Evolutionary conservation across 2,329 filamentous ascomycete genomes (phyloP).

Genomic region (Pseudohalonectria lignicola): DNA sequence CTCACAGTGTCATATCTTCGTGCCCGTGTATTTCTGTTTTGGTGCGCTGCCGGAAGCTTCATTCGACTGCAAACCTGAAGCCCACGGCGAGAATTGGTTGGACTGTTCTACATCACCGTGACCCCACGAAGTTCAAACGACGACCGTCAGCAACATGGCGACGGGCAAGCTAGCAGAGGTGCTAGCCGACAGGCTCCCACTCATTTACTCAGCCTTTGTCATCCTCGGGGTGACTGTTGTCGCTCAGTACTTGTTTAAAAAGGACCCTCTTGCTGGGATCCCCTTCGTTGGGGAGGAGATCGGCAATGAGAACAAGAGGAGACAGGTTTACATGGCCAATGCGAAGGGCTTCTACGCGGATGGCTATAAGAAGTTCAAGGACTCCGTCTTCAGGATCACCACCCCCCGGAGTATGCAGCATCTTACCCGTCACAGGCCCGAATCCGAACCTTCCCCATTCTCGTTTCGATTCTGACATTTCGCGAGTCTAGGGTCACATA

Average conservation of each 20-base stretch:
- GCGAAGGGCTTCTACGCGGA: slow-evolving; percentile 14
- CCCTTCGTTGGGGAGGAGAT: slow-evolving; percentile 16
- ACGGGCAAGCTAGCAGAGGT: background rate
- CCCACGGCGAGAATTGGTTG: no score
- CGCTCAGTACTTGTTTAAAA: slow-evolving; percentile 8
- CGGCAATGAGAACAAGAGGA: slow-evolving; percentile 13
- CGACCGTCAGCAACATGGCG: background rate
- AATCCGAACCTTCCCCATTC: no score
- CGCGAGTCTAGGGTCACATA: no score
- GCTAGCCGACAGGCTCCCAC: slow-evolving; percentile 4
- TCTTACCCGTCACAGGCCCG: no score
- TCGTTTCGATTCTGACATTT: no score
- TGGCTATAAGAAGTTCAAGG: slow-evolving; percentile 22
- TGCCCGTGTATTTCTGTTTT: no score
- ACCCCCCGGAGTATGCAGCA: slow-evolving; percentile 12
- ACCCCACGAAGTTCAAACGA: no score
- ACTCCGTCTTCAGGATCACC: slow-evolving; percentile 16
- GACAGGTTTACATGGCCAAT: slow-evolving; percentile 12
- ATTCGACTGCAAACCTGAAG: no score
- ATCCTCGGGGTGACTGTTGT: slow-evolving; percentile 8
- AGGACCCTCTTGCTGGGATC: slow-evolving; percentile 10
- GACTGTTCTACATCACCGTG: no score
- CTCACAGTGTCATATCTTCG: no score
- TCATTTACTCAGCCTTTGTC: slow-evolving; percentile 8
- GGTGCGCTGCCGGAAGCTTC: no score